phyloP scores from a whole-genome alignment of 257 asterid species.

The Coffea canephora region DNA sequence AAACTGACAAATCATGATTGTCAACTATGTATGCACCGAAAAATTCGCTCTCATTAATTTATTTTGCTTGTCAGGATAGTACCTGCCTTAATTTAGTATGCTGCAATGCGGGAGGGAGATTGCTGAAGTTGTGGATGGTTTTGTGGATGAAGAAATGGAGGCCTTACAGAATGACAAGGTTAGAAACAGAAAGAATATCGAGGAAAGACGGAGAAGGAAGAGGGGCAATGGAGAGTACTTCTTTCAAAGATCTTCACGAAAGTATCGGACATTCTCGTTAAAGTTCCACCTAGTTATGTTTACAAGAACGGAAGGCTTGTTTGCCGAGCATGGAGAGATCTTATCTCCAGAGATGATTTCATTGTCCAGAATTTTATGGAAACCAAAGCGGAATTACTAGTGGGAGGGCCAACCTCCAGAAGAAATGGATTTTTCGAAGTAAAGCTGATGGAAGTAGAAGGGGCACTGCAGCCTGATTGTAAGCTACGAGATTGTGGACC shows the following conservation, averaged over 20 bases:
- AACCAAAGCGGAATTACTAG: constrained; percentile 3
- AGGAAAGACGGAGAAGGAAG: constrained; percentile 3
- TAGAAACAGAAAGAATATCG: not conserved
- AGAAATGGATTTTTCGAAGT: not conserved
- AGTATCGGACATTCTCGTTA: constrained; percentile 19
- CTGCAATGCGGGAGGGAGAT: not conserved
- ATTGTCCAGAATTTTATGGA: constrained; percentile 10
- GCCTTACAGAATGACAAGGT: constrained; percentile 1
- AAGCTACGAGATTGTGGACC: constrained; percentile 8
- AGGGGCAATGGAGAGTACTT: not conserved
- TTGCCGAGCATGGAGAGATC: constrained; percentile 16
- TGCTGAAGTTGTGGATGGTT: constrained; percentile 10
- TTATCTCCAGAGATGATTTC: not conserved
- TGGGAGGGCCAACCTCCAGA: constrained; percentile 3
- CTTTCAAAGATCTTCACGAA: constrained; percentile 8
- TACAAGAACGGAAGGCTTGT: constrained; percentile 10
- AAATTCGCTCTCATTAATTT: no score
- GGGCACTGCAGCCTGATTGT: constrained; percentile 1
- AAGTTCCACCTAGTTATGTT: constrained; percentile 13
- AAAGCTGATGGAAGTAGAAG: constrained; percentile 7
- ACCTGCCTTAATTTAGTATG: not conserved
- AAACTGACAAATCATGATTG: no score
- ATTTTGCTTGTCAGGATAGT: no score
- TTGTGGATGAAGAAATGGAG: not conserved
- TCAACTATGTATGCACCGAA: no score